These are phyloP conservation scores for Cyclospora cayetanensis DNA, from an alignment of 169 alveolate genomes.

Conservation along the genomic window DNA sequence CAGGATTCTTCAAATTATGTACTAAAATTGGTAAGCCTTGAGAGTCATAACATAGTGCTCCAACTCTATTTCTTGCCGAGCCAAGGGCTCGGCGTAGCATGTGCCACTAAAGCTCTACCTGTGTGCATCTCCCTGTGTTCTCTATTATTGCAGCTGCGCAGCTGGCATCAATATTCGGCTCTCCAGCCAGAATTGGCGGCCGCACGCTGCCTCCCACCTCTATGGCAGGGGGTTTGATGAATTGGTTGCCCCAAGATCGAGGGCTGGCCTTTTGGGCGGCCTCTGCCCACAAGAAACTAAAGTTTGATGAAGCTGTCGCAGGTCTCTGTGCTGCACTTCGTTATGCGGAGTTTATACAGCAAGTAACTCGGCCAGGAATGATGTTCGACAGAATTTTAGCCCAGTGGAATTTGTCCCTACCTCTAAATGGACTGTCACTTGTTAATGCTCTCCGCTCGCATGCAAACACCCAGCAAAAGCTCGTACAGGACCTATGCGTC, in stretches of 20 bases:
- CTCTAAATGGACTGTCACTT: conserved; percentile 8
- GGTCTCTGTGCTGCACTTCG: conserved; percentile 48
- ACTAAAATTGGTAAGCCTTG: conserved; percentile 1
- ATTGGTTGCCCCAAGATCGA: conserved; percentile 29
- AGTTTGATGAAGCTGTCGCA: conserved; percentile 1
- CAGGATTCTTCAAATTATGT: conserved; percentile 32
- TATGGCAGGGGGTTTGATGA: conserved; percentile 34
- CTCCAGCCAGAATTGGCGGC: background rate
- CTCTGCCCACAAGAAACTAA: conserved; percentile 8
- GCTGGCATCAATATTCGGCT: conserved; percentile 28
- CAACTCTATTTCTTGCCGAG: too few relatives aligned
- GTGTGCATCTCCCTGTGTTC: too few relatives aligned
- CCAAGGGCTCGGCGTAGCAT: too few relatives aligned
- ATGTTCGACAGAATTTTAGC: conserved; percentile 1
- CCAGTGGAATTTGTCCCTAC: conserved; percentile 22
- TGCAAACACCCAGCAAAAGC: background rate
- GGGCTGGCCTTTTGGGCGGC: conserved; percentile 38
- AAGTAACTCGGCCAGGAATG: background rate
- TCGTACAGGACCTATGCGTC: conserved; percentile 34
- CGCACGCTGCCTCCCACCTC: conserved; percentile 1
- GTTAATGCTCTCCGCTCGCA: conserved; percentile 44
- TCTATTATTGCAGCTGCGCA: conserved; percentile 26
- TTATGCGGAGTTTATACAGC: conserved; percentile 22
- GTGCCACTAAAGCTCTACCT: too few relatives aligned
- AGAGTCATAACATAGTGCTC: too few relatives aligned